A percentile compares a stretch with the other conserved stretches of the same genome.
Conservation (phyloP, 176 grass and related monocot genomes). For the Metroxylon sagu region DNA sequence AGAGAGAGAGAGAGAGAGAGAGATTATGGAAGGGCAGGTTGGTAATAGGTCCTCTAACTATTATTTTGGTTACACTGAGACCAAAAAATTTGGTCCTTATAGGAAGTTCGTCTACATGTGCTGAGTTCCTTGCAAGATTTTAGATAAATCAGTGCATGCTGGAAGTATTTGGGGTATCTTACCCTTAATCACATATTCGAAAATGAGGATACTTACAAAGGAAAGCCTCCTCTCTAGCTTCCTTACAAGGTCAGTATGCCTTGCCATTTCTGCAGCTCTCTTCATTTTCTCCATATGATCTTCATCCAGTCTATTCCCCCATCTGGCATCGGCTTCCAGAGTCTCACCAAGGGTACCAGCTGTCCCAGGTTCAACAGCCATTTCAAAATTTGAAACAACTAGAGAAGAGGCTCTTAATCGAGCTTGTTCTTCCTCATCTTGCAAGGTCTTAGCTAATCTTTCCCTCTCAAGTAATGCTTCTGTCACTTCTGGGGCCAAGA, state of each 20-base stretch:
- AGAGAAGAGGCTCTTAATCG: conserved; percentile 33
- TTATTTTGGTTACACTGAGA: too few relatives aligned
- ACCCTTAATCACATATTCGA: neutral
- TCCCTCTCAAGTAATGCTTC: conserved; percentile 73
- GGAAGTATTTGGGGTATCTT: too few relatives aligned
- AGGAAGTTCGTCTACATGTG: too few relatives aligned
- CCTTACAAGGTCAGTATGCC: conserved; percentile 58
- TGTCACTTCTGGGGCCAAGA: conserved; percentile 61
- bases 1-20: too few relatives aligned
- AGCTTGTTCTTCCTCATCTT: conserved; percentile 75
- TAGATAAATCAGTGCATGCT: too few relatives aligned
- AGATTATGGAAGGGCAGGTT: too few relatives aligned
- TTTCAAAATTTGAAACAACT: conserved; percentile 26
- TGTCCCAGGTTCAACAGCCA: conserved; percentile 31
- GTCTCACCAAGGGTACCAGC: conserved; percentile 77
- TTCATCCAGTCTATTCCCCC: conserved; percentile 49
- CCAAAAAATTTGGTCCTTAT: too few relatives aligned
- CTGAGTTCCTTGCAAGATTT: too few relatives aligned
- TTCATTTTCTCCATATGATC: conserved; percentile 43
- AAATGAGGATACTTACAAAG: conserved; percentile 41
- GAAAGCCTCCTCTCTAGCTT: conserved; percentile 77
- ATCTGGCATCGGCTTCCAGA: conserved; percentile 56
- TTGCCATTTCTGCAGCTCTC: conserved; percentile 58
- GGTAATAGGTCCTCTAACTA: too few relatives aligned
- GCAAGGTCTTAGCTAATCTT: conserved; percentile 55